Percentiles rank a stretch among this genome's conserved stretches.
phyloP scores from a whole-genome alignment of 805 yeast genomes.

The Starmerella tilneyi region DNA sequence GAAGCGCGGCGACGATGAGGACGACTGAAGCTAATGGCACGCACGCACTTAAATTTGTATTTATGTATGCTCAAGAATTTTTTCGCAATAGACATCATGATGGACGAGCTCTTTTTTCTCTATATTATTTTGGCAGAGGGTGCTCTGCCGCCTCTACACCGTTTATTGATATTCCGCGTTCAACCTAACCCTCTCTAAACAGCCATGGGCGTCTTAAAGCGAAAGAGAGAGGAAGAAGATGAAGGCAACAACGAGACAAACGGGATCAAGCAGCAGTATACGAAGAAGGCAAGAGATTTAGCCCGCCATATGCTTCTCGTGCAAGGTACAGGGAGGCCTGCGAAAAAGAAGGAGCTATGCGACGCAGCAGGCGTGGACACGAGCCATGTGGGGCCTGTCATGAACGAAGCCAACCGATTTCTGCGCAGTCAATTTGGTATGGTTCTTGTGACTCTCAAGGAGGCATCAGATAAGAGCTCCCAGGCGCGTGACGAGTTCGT shows the following conservation, averaged over 20 bases:
- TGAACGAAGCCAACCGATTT: constrained; percentile 6
- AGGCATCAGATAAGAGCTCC: background rate
- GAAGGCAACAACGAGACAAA: background rate
- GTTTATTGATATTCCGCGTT: no score
- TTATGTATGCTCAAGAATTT: background rate
- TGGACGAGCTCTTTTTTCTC: no score
- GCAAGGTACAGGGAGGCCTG: constrained; percentile 1
- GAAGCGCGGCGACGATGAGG: constrained; percentile 39
- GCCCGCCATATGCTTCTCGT: constrained; percentile 9
- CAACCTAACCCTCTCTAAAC: background rate
- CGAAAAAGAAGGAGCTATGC: constrained; percentile 3
- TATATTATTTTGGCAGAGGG: no score
- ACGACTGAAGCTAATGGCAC: constrained; percentile 30
- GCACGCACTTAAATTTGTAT: no score
- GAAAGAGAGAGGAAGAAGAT: background rate
- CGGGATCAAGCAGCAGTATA: background rate
- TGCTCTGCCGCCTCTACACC: no score
- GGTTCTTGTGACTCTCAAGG: constrained; percentile 2
- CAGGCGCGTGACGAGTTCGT: constrained; percentile 5
- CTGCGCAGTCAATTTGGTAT: constrained; percentile 6
- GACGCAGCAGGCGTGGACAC: background rate
- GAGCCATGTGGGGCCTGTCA: background rate
- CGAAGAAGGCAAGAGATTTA: background rate
- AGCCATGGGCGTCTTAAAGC: background rate
- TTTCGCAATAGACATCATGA: no score